Evolutionary conservation across 768 basidiomycete genomes (phyloP).

Genomic region (Agrocybe praecox): DNA sequence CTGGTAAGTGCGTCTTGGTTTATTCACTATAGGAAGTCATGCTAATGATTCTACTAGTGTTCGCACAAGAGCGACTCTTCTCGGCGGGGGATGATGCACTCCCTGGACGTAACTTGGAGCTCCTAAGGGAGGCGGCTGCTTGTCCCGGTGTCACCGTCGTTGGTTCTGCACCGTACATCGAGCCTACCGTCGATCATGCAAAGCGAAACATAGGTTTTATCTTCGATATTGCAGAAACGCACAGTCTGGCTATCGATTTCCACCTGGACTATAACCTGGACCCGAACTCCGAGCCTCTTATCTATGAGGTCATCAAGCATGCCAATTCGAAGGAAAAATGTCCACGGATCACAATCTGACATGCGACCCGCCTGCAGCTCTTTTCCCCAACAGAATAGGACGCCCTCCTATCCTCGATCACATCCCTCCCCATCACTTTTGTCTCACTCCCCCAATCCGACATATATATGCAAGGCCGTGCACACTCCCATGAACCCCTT

Average conservation of each 20-base stretch:
- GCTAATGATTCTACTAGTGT: slow-evolving; percentile 42
- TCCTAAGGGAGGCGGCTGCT: slow-evolving; percentile 45
- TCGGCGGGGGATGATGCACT: slow-evolving; percentile 30
- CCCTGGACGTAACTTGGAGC: slow-evolving; percentile 46
- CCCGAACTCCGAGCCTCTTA: slow-evolving; percentile 48
- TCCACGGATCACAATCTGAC: slow-evolving; percentile 56
- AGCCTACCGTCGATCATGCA: slow-evolving; percentile 47
- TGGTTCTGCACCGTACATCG: slow-evolving; percentile 70
- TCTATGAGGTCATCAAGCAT: slow-evolving; percentile 53
- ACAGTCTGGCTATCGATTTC: slow-evolving; percentile 52
- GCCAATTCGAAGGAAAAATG: slow-evolving; percentile 17
- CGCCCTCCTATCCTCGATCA: slow-evolving; percentile 39
- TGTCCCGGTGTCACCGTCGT: slow-evolving; percentile 48
- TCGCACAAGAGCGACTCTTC: slow-evolving; percentile 65
- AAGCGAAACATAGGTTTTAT: slow-evolving; percentile 56
- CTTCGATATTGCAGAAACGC: slow-evolving; percentile 45
- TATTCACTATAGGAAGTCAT: slow-evolving; percentile 8
- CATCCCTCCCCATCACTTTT: slow-evolving; percentile 50
- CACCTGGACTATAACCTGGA: slow-evolving; percentile 73
- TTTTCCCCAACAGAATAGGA: slow-evolving; percentile 50
- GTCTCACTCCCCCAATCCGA: slow-evolving; percentile 66
- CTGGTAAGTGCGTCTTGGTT: slow-evolving; percentile 40
- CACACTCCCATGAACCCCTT: slow-evolving; percentile 29
- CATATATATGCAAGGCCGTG: slow-evolving; percentile 68
- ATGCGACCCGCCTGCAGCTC: slow-evolving; percentile 57